Evolutionary conservation across 495 filamentous ascomycete species (phyloP).

Genomic region (Talaromyces wortmannii): DNA sequence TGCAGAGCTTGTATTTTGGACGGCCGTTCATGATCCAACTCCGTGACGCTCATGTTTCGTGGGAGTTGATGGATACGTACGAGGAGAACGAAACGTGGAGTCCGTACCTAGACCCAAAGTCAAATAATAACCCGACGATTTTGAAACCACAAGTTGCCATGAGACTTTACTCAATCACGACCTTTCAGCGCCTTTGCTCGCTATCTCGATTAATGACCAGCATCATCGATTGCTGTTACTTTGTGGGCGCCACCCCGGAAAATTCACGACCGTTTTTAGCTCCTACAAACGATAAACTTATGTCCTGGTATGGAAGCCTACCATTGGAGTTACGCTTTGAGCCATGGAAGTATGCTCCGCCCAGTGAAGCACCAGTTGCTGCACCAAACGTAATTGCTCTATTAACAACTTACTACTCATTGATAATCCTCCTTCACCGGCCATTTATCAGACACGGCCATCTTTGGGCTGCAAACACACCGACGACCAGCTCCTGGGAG

Average conservation of each 20-base stretch:
- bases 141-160: not conserved
- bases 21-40: slow-evolving; percentile 14
- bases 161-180: slow-evolving; percentile 12
- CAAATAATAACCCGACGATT: not conserved
- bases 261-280: slow-evolving; percentile 2
- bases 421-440: slow-evolving; percentile 18
- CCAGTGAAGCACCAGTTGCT: not conserved
- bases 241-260: slow-evolving; percentile 13
- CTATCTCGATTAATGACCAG: slow-evolving; percentile 18
- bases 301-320: slow-evolving; percentile 12
- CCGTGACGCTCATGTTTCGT: slow-evolving; percentile 14
- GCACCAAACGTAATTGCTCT: slow-evolving; percentile 16
- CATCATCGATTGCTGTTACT: slow-evolving; percentile 20
- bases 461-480: slow-evolving; percentile 13
- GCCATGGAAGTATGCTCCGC: not conserved
- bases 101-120: slow-evolving; percentile 7
- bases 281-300: slow-evolving; percentile 9
- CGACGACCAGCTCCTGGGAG: slow-evolving; percentile 7
- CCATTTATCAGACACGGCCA: slow-evolving; percentile 21
- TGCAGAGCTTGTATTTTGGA: slow-evolving; percentile 27
- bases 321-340: slow-evolving; percentile 15
- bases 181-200: slow-evolving; percentile 13
- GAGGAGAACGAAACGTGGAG: slow-evolving; percentile 26
- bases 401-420: slow-evolving; percentile 12
- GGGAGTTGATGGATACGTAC: slow-evolving; percentile 15